These are phyloP conservation scores for Claviceps sp. DNA, from an alignment of 2,329 filamentous ascomycete genomes.

Conservation along the genomic window DNA sequence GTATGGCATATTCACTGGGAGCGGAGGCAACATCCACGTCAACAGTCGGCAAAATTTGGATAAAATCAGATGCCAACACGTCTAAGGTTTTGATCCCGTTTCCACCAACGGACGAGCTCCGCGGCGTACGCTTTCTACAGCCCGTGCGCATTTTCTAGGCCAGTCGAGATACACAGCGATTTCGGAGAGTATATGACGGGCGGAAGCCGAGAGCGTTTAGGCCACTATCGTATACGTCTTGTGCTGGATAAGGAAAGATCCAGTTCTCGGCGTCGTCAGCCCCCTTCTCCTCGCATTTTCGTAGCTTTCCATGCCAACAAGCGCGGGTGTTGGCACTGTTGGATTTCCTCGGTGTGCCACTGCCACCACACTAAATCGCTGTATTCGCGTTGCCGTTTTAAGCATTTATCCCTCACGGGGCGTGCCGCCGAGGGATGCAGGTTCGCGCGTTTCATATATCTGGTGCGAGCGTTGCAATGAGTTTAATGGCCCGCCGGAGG, in stretches of 20 bases:
- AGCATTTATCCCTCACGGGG: neutral
- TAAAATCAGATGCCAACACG: no score
- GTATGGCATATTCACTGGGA: constrained; percentile 35
- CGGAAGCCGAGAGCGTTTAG: no score
- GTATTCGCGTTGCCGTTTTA: neutral
- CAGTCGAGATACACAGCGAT: no score
- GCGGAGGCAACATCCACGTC: constrained; percentile 4
- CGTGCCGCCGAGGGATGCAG: neutral
- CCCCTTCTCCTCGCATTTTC: neutral
- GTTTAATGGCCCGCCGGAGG: neutral
- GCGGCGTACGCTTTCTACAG: no score
- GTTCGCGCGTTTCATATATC: neutral
- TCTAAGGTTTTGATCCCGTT: no score
- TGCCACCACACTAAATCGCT: neutral
- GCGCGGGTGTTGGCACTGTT: neutral
- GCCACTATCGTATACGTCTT: no score
- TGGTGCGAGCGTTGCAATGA: neutral
- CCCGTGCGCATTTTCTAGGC: no score
- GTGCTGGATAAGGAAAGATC: neutral
- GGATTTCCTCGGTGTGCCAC: no score
- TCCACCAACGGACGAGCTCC: no score
- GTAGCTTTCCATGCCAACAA: neutral
- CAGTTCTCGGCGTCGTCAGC: no score
- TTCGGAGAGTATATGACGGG: no score
- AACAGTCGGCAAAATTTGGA: neutral